A percentile compares a stretch with the other conserved stretches of the same genome.
Evolutionary conservation across 2,329 filamentous ascomycete genomes (phyloP).

Genomic region (Fusarium sarcochroum): DNA sequence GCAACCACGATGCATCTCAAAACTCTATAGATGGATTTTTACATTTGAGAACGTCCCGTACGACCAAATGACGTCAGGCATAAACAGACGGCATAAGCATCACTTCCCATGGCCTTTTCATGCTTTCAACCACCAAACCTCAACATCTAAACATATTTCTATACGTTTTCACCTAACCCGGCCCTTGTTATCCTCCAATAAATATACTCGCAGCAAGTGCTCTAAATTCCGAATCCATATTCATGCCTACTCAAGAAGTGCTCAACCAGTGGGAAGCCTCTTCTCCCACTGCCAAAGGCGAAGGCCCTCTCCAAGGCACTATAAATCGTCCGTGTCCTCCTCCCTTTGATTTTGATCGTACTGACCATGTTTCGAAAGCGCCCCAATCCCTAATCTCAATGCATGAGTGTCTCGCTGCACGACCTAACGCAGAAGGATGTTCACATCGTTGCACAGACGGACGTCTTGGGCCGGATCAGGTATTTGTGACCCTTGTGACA

Average conservation of each 20-base stretch:
- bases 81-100: background rate
- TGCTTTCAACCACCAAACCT: background rate
- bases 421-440: slow-evolving; percentile 16
- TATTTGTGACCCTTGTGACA: background rate
- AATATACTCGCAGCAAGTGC: background rate
- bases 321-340: slow-evolving; percentile 12
- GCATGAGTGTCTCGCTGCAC: slow-evolving; percentile 46
- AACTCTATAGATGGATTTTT: background rate
- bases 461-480: slow-evolving; percentile 29
- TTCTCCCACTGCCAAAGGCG: slow-evolving; percentile 31
- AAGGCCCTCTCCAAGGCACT: slow-evolving; percentile 40
- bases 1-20: slow-evolving; percentile 2
- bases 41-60: background rate
- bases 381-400: slow-evolving; percentile 47
- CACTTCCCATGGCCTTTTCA: background rate
- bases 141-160: background rate
- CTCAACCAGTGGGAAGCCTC: slow-evolving; percentile 34
- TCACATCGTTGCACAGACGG: slow-evolving; percentile 5
- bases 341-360: fast-evolving
- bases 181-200: background rate
- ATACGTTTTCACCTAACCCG: background rate
- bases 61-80: slow-evolving; percentile 20
- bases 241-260: slow-evolving; percentile 45
- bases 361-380: background rate
- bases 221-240: background rate